A percentile compares a stretch with the other conserved stretches of the same genome.
These are phyloP conservation scores for Ceratobasidium sp. DNA, from an alignment of 1,284 basidiomycete species.

Conservation along the genomic window DNA sequence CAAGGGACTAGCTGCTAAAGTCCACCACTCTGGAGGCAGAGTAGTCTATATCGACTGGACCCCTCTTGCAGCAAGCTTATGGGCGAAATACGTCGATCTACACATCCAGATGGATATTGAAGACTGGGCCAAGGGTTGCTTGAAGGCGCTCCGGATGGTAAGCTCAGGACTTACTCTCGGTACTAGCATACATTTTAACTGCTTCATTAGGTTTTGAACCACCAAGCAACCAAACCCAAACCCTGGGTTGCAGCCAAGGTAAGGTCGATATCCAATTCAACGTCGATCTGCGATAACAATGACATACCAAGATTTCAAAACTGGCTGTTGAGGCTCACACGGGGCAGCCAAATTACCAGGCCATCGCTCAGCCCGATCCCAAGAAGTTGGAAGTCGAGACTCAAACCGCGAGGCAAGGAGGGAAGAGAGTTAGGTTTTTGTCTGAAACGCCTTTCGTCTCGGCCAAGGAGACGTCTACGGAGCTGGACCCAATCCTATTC, in stretches of 20 bases:
- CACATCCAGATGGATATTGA: conserved; percentile 18
- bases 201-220: too few relatives aligned
- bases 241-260: too few relatives aligned
- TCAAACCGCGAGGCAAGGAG: too few relatives aligned
- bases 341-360: too few relatives aligned
- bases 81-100: conserved; percentile 7
- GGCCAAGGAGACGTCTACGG: not conserved
- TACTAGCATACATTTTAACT: too few relatives aligned
- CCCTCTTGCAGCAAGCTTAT: not conserved
- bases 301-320: too few relatives aligned
- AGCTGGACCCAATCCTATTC: not conserved
- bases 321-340: too few relatives aligned
- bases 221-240: too few relatives aligned
- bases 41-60: conserved; percentile 13
- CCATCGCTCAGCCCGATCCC: too few relatives aligned
- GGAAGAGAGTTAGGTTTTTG: not conserved
- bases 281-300: too few relatives aligned
- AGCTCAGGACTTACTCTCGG: not conserved
- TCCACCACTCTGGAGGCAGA: not conserved
- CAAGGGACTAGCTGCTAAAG: not conserved
- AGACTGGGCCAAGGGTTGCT: not conserved
- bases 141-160: not conserved
- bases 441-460: not conserved
- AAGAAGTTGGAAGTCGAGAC: too few relatives aligned
- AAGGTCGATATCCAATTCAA: too few relatives aligned